phyloP scores from a whole-genome alignment of 805 yeast species.

The Monosporozyma aerobia region DNA sequence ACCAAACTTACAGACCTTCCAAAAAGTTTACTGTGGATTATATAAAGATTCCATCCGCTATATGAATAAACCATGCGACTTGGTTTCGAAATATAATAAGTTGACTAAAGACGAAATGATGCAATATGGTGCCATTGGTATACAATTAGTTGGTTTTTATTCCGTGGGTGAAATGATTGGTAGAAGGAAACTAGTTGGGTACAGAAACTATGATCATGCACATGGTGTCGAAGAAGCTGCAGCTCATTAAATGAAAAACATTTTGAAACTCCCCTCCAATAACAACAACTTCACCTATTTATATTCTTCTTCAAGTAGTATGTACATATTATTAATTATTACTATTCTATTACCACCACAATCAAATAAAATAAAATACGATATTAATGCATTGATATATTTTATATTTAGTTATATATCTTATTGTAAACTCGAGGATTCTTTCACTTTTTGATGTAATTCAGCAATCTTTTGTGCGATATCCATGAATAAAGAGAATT shows the following conservation, averaged over 20 bases:
- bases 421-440: slow-evolving; percentile 3
- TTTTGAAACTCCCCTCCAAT: neutral
- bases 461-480: slow-evolving; percentile 67
- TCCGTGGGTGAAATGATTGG: slow-evolving; percentile 94
- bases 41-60: slow-evolving; percentile 38
- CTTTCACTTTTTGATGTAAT: slow-evolving; percentile 46
- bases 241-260: neutral
- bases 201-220: slow-evolving; percentile 34
- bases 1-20: slow-evolving; percentile 69
- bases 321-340: neutral
- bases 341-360: neutral
- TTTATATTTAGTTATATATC: neutral
- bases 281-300: neutral
- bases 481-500: slow-evolving; percentile 64
- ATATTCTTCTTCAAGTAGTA: neutral
- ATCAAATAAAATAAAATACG: neutral
- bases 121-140: slow-evolving; percentile 63
- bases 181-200: slow-evolving; percentile 88
- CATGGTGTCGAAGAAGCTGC: neutral
- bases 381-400: neutral
- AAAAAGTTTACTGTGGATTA: slow-evolving; percentile 55
- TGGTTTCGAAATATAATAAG: slow-evolving; percentile 36
- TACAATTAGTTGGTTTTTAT: slow-evolving; percentile 85
- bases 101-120: slow-evolving; percentile 48
- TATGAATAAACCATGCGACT: slow-evolving; percentile 52